Conservation (phyloP, 257 asterid species). For the Fraxinus pennsylvanica region DNA sequence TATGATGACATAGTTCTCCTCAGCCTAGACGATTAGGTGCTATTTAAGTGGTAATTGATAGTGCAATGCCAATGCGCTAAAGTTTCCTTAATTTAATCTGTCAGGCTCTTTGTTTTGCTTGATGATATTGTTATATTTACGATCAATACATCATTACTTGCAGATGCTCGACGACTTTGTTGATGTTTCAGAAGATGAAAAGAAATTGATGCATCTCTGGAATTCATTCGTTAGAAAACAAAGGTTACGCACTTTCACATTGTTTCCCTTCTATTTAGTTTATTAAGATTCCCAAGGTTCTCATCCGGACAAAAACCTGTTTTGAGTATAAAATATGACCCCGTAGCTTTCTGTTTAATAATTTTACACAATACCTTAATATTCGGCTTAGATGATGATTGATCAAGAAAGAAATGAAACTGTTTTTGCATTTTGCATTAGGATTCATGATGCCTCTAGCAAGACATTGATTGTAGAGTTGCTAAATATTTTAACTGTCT, state of each 20-base stretch:
- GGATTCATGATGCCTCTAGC: not conserved
- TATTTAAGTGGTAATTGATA: conserved; percentile 14
- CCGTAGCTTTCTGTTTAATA: not conserved
- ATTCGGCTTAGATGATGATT: not conserved
- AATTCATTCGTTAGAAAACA: conserved; percentile 95
- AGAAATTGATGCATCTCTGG: conserved; percentile 98
- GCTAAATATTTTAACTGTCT: not conserved
- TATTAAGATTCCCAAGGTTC: conserved; percentile 15
- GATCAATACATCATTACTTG: conserved; percentile 26
- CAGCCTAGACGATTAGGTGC: conserved; percentile 7
- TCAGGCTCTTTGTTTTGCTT: conserved; percentile 13
- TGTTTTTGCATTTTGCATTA: not conserved
- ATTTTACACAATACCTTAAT: not conserved
- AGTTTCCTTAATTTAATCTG: conserved; percentile 8
- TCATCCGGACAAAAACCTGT: not conserved
- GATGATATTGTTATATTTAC: conserved; percentile 22
- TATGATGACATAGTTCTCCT: conserved; percentile 4
- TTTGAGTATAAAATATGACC: not conserved
- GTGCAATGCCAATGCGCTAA: conserved; percentile 10
- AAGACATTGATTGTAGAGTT: not conserved
- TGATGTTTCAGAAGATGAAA: conserved; percentile 94
- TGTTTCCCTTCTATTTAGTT: conserved; percentile 10
- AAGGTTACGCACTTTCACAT: conserved; percentile 47
- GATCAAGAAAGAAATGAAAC: not conserved
- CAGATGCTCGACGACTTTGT: conserved; percentile 99